Conservation (phyloP, 768 basidiomycete species). For the Rhizopogon rudus region DNA sequence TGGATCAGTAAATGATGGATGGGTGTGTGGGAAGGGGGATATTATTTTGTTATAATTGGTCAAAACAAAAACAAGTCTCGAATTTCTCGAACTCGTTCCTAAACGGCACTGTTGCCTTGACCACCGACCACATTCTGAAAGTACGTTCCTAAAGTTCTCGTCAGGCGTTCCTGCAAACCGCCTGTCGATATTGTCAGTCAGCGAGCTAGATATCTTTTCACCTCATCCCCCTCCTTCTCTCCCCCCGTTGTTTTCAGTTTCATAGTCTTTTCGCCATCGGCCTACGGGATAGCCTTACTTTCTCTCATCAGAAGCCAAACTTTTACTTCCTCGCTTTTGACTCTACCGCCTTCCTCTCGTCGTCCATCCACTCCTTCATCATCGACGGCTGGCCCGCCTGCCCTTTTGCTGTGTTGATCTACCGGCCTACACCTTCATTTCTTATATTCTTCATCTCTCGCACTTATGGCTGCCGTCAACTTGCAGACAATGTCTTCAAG, state of each 20-base stretch:
- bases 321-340: background rate
- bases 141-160: constrained; percentile 26
- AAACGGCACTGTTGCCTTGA: constrained; percentile 45
- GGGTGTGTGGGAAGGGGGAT: background rate
- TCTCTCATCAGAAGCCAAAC: background rate
- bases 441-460: constrained; percentile 11
- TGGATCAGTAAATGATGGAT: background rate
- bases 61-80: background rate
- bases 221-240: background rate
- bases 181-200: no score
- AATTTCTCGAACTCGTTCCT: background rate
- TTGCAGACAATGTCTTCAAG: constrained; percentile 66
- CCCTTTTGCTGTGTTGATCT: constrained; percentile 23
- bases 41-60: background rate
- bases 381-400: constrained; percentile 55
- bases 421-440: constrained; percentile 34
- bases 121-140: constrained; percentile 36
- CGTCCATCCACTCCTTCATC: constrained; percentile 20
- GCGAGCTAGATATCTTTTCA: background rate
- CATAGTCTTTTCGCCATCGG: constrained; percentile 22
- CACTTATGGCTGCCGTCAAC: constrained; percentile 66
- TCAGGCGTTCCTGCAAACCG: constrained; percentile 16
- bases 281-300: constrained; percentile 13
- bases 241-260: constrained; percentile 19
- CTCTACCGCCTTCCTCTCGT: background rate